Percentiles rank a stretch among this genome's conserved stretches.
Conservation (phyloP, 2,329 filamentous ascomycete species). For the Zymoseptoria crescenta region DNA sequence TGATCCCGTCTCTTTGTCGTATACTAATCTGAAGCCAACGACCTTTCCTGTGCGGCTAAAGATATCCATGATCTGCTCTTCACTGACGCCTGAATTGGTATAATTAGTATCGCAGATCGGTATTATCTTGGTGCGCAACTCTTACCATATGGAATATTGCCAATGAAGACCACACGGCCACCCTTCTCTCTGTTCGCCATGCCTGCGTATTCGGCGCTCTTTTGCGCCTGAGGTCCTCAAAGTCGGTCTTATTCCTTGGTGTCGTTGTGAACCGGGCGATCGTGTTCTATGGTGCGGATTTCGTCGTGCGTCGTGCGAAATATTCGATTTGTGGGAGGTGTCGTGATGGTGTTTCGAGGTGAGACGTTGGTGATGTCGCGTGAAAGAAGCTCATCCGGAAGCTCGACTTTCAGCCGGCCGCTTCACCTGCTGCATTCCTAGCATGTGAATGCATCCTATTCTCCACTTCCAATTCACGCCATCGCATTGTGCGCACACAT, state of each 20-base stretch:
- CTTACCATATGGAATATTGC: constrained; percentile 75
- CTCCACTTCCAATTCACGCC: neutral
- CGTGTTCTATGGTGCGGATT: neutral
- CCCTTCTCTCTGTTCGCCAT: constrained; percentile 52
- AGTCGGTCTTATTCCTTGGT: neutral
- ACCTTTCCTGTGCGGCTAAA: constrained; percentile 87
- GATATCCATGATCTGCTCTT: constrained; percentile 92
- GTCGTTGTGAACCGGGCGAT: neutral
- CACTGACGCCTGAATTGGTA: constrained; percentile 64
- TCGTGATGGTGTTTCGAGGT: neutral
- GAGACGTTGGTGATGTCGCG: neutral
- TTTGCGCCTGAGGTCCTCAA: neutral
- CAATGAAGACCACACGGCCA: constrained; percentile 74
- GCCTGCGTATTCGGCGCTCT: constrained; percentile 35
- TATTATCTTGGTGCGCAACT: neutral
- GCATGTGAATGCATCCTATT: neutral
- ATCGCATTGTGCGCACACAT: neutral
- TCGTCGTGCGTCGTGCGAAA: neutral
- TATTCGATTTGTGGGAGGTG: neutral
- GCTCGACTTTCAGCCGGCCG: neutral
- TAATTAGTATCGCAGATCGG: constrained; percentile 1
- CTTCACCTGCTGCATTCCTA: neutral
- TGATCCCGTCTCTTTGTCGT: constrained; percentile 88
- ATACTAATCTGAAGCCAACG: constrained; percentile 84
- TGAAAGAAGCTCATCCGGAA: neutral